A percentile compares a stretch with the other conserved stretches of the same genome.
Conservation (phyloP, 2,329 filamentous ascomycete genomes). For the Scedosporium minutisporum region DNA sequence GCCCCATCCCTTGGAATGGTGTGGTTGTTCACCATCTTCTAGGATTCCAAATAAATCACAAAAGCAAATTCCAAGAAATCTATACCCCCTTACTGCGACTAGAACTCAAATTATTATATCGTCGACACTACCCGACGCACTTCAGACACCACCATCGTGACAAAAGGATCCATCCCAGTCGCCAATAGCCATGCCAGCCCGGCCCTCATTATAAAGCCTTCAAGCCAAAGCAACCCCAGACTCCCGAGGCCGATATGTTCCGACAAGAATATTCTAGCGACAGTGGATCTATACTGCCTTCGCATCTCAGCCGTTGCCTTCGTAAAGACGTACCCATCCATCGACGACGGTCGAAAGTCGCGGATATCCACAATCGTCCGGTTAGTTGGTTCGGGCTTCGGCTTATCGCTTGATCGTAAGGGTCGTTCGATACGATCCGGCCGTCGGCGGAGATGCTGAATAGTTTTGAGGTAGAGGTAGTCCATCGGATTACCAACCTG, state of each 20-base stretch:
- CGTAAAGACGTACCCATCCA: conserved; percentile 39
- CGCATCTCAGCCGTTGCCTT: conserved; percentile 18
- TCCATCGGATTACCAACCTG: conserved; percentile 25
- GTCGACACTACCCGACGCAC: background rate
- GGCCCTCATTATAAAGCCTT: conserved; percentile 22
- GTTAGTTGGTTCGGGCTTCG: conserved; percentile 1
- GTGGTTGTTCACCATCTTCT: too few species aligned
- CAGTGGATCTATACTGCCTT: conserved; percentile 24
- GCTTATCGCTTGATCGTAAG: conserved; percentile 25
- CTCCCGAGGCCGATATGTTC: conserved; percentile 29
- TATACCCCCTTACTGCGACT: background rate
- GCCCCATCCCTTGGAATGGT: too few species aligned
- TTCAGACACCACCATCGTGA: background rate
- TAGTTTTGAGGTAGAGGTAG: conserved; percentile 31
- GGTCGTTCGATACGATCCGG: conserved; percentile 31
- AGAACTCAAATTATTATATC: background rate
- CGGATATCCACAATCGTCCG: conserved; percentile 28
- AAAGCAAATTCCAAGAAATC: too few species aligned
- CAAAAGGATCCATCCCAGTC: background rate
- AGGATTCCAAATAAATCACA: too few species aligned
- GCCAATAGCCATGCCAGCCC: conserved; percentile 21
- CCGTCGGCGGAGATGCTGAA: conserved; percentile 31
- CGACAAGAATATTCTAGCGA: conserved; percentile 34
- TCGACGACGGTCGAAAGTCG: conserved; percentile 36
- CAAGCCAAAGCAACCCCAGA: conserved; percentile 20